Evolutionary conservation across 495 filamentous ascomycete genomes (phyloP).

Genomic region (Podospora fimiseda): DNA sequence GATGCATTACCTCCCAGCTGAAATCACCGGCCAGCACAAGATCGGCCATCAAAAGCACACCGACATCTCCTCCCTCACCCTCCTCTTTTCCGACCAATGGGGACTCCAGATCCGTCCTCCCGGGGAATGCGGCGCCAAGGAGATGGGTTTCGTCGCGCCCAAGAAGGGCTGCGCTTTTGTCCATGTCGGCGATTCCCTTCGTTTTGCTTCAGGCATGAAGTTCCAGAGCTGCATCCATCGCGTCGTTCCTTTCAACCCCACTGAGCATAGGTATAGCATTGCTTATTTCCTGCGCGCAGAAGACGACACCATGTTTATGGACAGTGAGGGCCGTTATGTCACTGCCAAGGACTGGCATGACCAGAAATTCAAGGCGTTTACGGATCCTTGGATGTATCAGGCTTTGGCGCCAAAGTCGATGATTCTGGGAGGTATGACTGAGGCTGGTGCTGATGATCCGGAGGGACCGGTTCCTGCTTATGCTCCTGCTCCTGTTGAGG

Average conservation of each 20-base stretch:
- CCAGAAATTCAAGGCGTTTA: slow-evolving; percentile 51
- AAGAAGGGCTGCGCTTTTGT: slow-evolving; percentile 44
- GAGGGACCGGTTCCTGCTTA: slow-evolving; percentile 7
- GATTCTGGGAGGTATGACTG: slow-evolving; percentile 41
- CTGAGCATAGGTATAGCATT: slow-evolving; percentile 50
- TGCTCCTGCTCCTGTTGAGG: background rate
- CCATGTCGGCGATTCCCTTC: slow-evolving; percentile 54
- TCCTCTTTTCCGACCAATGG: slow-evolving; percentile 51
- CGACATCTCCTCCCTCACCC: slow-evolving; percentile 51
- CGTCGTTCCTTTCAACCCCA: slow-evolving; percentile 44
- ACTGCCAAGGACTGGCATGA: slow-evolving; percentile 51
- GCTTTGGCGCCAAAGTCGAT: slow-evolving; percentile 38
- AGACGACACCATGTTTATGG: slow-evolving; percentile 46
- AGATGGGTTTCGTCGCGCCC: slow-evolving; percentile 50
- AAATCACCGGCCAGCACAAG: slow-evolving; percentile 33
- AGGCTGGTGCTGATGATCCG: slow-evolving; percentile 32
- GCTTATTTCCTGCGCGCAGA: slow-evolving; percentile 53
- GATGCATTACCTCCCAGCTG: slow-evolving; percentile 44
- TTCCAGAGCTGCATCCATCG: slow-evolving; percentile 52
- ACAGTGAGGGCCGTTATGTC: slow-evolving; percentile 42
- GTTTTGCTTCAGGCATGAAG: slow-evolving; percentile 43
- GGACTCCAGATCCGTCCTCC: slow-evolving; percentile 51
- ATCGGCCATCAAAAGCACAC: slow-evolving; percentile 53
- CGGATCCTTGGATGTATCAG: slow-evolving; percentile 40
- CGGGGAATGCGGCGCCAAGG: slow-evolving; percentile 32